Base-by-base conservation (phyloP, 164 flowering plant genomes). In the Umbellularia californica region DNA sequence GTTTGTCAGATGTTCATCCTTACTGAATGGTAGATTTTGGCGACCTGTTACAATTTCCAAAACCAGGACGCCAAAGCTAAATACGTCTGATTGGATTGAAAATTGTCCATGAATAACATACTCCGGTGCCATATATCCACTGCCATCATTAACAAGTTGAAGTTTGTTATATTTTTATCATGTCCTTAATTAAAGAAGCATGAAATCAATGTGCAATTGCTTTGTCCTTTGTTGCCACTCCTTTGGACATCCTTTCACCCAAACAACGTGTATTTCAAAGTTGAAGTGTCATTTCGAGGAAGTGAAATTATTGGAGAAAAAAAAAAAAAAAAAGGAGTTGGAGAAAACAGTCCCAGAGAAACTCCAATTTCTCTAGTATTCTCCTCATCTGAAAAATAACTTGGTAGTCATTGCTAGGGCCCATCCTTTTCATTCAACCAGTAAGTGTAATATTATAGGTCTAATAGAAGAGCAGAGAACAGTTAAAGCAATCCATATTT, bases 41-140 rank as follows among this genome's bases (percentile, higher is more conserved):
- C 52, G 25, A 12, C 76, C 71, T 33, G 50, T 74, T n/a, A 67
- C 71, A 55, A 68, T 74, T 65, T 74, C 76, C 14, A 74, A 24
- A 22, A 74, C 3, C 30, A 74, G 24, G 27, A 74, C 65, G 2
- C 76, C 71, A 13, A 74, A 67, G 28, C 71, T 68, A 25, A 23
- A 74, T 1, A 74, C 76, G 67, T 74, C 71, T 5, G 41, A 74
- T 30, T 74, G 55, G 11, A 58, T 52, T 2, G 76, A 74, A 52
- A 66, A 74, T 17, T n/a, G 41, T 17, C 76, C 76, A 25, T 74
- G 65, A 24, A 74, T 66, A 5, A 50, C 71, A 25, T 74, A 74
- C 71, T 74, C 76, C 3, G 76, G 71, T 27, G 71, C 15, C 71
- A 74, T 74, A 28, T 74, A 74, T 74, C 76, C 76, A 66, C 76